These are phyloP conservation scores for Colletotrichum caudatum DNA, from an alignment of 2,329 filamentous ascomycete genomes.

Conservation along the genomic window DNA sequence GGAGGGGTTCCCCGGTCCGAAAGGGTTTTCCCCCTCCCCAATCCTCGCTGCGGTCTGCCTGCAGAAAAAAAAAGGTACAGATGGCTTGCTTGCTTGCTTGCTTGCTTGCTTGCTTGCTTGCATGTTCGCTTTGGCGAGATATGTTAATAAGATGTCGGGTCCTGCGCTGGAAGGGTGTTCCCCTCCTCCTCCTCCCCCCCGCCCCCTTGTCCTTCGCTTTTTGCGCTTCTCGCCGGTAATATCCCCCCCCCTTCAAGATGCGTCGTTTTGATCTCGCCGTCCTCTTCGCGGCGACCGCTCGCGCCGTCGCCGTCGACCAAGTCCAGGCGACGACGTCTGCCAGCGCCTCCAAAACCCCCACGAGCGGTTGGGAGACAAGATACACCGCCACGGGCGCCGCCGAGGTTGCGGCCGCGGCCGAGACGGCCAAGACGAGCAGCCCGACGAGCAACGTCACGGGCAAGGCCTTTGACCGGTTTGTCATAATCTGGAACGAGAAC, in stretches of 20 bases:
- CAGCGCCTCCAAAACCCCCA: background rate
- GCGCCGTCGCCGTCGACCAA: constrained; percentile 45
- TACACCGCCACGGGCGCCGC: constrained; percentile 66
- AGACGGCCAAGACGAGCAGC: constrained; percentile 70
- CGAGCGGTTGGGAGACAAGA: constrained; percentile 50
- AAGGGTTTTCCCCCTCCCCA: background rate
- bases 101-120: too few species aligned
- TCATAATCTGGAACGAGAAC: constrained; percentile 83
- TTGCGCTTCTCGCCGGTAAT: background rate
- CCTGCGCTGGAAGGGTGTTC: background rate
- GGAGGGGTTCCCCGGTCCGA: too few species aligned
- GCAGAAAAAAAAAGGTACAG: background rate
- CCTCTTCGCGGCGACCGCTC: constrained; percentile 47
- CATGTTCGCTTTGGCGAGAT: background rate
- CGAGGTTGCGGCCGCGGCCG: constrained; percentile 66
- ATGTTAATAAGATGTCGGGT: background rate
- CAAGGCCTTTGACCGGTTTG: constrained; percentile 78
- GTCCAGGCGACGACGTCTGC: background rate
- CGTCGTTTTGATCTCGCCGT: constrained; percentile 34
- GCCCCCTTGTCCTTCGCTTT: background rate
- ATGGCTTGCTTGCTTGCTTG: background rate
- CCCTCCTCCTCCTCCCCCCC: background rate
- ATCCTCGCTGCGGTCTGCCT: background rate
- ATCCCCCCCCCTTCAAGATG: background rate
- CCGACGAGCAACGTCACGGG: constrained; percentile 75